Evolutionary conservation across 2,329 filamentous ascomycete species (phyloP).

Genomic region (Sclerotinia spermophila): DNA sequence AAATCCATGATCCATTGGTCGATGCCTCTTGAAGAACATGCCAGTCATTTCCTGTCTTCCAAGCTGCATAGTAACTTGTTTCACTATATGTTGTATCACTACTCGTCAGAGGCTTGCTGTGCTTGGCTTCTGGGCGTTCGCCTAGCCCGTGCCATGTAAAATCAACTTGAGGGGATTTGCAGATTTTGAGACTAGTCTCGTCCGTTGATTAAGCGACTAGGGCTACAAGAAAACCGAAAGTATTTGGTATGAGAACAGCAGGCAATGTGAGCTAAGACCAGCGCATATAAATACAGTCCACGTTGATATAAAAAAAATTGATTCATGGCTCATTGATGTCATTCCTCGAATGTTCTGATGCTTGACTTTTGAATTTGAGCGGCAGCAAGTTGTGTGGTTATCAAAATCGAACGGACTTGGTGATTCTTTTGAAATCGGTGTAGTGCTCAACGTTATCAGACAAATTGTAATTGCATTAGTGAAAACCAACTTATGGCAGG

Average conservation of each 20-base stretch:
- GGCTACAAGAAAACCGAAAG: background rate
- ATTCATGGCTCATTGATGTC: background rate
- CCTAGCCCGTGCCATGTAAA: background rate
- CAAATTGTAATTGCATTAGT: background rate
- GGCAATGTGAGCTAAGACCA: background rate
- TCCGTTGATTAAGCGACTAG: background rate
- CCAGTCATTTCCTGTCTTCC: background rate
- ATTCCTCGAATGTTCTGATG: background rate
- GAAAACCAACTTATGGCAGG: no score
- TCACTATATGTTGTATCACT: background rate
- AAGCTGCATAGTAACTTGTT: background rate
- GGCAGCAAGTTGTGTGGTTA: background rate
- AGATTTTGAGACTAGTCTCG: background rate
- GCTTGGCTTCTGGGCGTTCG: background rate
- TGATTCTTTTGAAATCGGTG: no score
- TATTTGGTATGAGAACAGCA: rapidly evolving
- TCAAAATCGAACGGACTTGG: background rate
- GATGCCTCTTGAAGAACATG: rapidly evolving
- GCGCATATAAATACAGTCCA: no score
- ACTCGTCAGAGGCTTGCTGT: background rate
- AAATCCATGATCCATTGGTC: no score
- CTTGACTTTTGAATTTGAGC: rapidly evolving
- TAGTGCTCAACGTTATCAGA: background rate
- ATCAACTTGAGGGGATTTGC: no score
- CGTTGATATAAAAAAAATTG: background rate